Evolutionary conservation across 306 rosid species (phyloP), one percentile per base, ranked within the genome.

Genomic region (Pueraria montana): DNA sequence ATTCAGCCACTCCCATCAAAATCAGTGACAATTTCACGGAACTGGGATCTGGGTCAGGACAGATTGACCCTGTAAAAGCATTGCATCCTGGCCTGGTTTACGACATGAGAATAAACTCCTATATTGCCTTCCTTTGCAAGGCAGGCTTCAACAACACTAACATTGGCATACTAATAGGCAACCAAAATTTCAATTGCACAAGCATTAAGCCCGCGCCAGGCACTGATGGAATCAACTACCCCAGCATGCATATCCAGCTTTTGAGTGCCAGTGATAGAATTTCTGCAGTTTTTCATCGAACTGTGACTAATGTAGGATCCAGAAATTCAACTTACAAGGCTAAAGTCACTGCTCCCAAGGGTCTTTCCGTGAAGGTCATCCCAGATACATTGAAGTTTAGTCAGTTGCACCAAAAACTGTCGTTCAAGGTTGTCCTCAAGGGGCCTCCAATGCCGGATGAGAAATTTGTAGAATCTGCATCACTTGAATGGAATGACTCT

Each of bases 141-240:
- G 63, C 70, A 79, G 93, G 89, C 46, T 89, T 84, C 83, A 86
- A 87, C 77, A 12, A 69, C 85, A 82, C 92, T 10, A 18, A 0
- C 80, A 72, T 95, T 23, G 89, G 87, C 17, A 72, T 70, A 13
- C 73, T 91, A 23, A 21, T 79, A 23, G 93, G 98, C 16, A 45
- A 6, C n/a, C 82, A 46, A 79, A 81, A 76, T 3, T 81, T 68
- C 71, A 82, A 69, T 43, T 95, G 98, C 86, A 8, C 88, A 27
- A 46, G n/a, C 32, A 17, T 81, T 21, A 78, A 74, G 43, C 81
- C 45, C 3, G 71, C 91, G 4, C 62, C 1, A 14, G 94, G 99
- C 79, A 74, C 85, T 0, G 99, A 93, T 69, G 99, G 97, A 55
- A 84, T 95, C 82, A 93, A 93, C 89, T 95, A 93, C 89, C 97